Percentiles rank a stretch among this genome's conserved stretches.
phyloP scores from a whole-genome alignment of 306 rosid genomes.

The Macrotyloma uniflorum region DNA sequence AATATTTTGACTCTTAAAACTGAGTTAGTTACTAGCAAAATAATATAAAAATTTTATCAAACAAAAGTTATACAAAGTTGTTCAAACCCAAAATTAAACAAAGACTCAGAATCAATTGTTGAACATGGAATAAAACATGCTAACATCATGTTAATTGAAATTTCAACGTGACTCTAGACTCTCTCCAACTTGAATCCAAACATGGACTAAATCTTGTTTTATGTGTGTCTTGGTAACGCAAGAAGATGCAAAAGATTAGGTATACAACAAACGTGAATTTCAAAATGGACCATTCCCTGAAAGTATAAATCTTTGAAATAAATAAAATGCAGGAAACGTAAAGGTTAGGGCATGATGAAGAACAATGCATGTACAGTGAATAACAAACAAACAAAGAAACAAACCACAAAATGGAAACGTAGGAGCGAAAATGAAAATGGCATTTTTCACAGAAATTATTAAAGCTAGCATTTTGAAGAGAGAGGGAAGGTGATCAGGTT shows the following conservation, averaged over 20 bases:
- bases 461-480: neutral
- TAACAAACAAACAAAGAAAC: neutral
- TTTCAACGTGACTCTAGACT: too few species aligned
- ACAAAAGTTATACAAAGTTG: too few species aligned
- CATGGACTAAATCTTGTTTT: neutral
- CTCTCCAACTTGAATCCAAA: too few species aligned
- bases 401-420: neutral
- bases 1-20: too few species aligned
- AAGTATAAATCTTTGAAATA: neutral
- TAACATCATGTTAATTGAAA: too few species aligned
- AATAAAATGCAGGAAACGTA: neutral
- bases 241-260: neutral
- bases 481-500: neutral
- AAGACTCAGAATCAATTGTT: too few species aligned
- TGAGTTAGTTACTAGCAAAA: too few species aligned
- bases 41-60: too few species aligned
- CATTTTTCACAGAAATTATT: neutral
- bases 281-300: neutral
- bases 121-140: too few species aligned
- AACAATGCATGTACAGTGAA: neutral
- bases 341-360: neutral
- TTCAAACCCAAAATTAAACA: too few species aligned
- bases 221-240: neutral
- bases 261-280: neutral
- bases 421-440: neutral